These are phyloP conservation scores for Pyrrhoderma noxium DNA, from an alignment of 1,284 basidiomycete species.

Conservation along the genomic window DNA sequence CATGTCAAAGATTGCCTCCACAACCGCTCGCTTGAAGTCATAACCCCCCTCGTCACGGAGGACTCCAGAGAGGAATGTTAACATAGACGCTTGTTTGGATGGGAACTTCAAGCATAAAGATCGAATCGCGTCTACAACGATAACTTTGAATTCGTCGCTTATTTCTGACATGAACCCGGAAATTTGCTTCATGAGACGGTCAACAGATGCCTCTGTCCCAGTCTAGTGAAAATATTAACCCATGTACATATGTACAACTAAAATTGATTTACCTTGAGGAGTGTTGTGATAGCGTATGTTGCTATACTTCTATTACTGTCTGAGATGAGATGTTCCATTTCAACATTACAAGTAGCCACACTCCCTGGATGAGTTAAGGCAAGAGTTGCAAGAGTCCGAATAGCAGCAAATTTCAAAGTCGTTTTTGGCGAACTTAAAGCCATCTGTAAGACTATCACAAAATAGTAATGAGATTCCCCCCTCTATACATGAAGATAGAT, in stretches of 20 bases:
- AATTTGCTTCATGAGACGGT: slow-evolving; percentile 99
- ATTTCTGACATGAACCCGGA: slow-evolving; percentile 99
- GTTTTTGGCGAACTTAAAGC: slow-evolving; percentile 93
- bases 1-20: slow-evolving; percentile 99
- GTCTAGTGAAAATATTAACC: slow-evolving; percentile 45
- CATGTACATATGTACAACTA: slow-evolving; percentile 1
- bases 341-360: slow-evolving; percentile 92
- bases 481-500: background rate
- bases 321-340: slow-evolving; percentile 96
- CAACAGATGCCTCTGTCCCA: slow-evolving; percentile 97
- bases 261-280: slow-evolving; percentile 70
- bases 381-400: slow-evolving; percentile 87
- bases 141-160: slow-evolving; percentile 99
- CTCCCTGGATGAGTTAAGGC: slow-evolving; percentile 79
- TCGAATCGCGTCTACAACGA: slow-evolving; percentile 98
- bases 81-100: slow-evolving; percentile 90
- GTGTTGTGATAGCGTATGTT: slow-evolving; percentile 96
- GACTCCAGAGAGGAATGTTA: slow-evolving; percentile 90
- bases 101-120: slow-evolving; percentile 99
- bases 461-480: slow-evolving; percentile 10
- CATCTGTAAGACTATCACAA: slow-evolving; percentile 69
- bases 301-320: slow-evolving; percentile 96
- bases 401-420: slow-evolving; percentile 95
- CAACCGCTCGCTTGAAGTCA: slow-evolving; percentile 98
- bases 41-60: slow-evolving; percentile 97